A percentile compares a stretch with the other conserved stretches of the same genome.
These are phyloP conservation scores for Codiaeum variegatum DNA, from an alignment of 441 rosid genomes.

Conservation along the genomic window DNA sequence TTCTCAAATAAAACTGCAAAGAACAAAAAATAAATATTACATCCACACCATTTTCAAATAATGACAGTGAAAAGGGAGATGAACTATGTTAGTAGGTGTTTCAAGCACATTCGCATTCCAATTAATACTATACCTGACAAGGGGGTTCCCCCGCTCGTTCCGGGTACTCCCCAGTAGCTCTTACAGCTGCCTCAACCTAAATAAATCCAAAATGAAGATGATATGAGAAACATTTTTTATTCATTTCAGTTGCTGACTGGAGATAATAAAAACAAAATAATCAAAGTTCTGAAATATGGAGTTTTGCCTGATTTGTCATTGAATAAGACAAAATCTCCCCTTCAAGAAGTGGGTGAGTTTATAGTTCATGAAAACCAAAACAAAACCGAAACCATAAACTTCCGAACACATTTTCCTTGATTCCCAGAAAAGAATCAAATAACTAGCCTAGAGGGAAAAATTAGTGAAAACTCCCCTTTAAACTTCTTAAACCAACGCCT, in stretches of 20 bases:
- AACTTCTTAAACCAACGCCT: not conserved
- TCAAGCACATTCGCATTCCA: not conserved
- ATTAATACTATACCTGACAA: slow-evolving; percentile 55
- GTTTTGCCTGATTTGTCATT: not conserved
- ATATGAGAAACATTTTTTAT: not conserved
- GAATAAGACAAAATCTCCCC: slow-evolving; percentile 7
- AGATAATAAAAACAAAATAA: slow-evolving; percentile 8
- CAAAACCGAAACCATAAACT: not conserved
- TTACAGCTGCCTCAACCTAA: slow-evolving; percentile 89
- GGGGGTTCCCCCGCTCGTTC: slow-evolving; percentile 77
- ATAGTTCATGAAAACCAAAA: not conserved
- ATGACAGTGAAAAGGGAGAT: slow-evolving; percentile 3
- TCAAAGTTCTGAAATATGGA: not conserved
- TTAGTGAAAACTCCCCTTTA: not conserved
- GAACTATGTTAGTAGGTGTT: not conserved
- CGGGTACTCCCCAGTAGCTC: slow-evolving; percentile 89
- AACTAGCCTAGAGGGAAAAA: not conserved
- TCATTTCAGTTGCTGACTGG: not conserved
- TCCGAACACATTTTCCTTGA: not conserved
- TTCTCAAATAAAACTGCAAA: slow-evolving; percentile 78
- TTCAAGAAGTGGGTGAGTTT: not conserved
- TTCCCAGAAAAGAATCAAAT: not conserved
- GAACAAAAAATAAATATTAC: not conserved
- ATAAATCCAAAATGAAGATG: slow-evolving; percentile 15
- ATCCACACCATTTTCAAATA: not conserved